phyloP scores from a whole-genome alignment of 345 rosid genomes.

The Heritiera littoralis region DNA sequence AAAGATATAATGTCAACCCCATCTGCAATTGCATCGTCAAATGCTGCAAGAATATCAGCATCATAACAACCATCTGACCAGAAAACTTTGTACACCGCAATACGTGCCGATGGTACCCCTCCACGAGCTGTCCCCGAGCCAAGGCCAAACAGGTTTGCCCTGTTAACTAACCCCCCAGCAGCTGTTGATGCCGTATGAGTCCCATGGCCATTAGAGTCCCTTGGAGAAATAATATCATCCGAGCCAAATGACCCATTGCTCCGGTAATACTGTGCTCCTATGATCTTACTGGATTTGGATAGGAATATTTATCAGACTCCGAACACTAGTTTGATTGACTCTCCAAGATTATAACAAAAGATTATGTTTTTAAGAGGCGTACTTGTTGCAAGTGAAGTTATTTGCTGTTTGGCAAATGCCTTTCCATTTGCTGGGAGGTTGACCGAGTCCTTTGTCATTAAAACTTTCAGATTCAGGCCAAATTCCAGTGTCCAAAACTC shows the following conservation, averaged over 20 bases:
- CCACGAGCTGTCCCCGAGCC: slow-evolving; percentile 32
- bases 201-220: slow-evolving; percentile 41
- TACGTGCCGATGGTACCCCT: slow-evolving; percentile 34
- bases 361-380: neutral
- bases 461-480: slow-evolving; percentile 56
- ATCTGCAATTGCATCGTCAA: slow-evolving; percentile 38
- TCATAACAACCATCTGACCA: slow-evolving; percentile 26
- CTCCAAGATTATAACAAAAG: neutral
- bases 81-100: slow-evolving; percentile 33
- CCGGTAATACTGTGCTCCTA: slow-evolving; percentile 32
- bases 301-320: neutral
- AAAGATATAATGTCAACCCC: slow-evolving; percentile 36
- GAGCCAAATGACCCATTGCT: neutral
- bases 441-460: slow-evolving; percentile 27
- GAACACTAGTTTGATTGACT: neutral
- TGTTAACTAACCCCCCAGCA: slow-evolving; percentile 31
- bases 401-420: neutral
- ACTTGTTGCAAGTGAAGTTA: slow-evolving; percentile 18
- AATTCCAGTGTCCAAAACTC: slow-evolving; percentile 57
- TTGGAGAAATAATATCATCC: slow-evolving; percentile 21
- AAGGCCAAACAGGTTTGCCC: slow-evolving; percentile 24
- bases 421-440: slow-evolving; percentile 5
- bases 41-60: slow-evolving; percentile 32
- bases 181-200: slow-evolving; percentile 46
- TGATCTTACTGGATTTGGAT: slow-evolving; percentile 31